These are phyloP conservation scores for Fusarium austroafricanum DNA, from an alignment of 2,329 filamentous ascomycete species.

Conservation along the genomic window DNA sequence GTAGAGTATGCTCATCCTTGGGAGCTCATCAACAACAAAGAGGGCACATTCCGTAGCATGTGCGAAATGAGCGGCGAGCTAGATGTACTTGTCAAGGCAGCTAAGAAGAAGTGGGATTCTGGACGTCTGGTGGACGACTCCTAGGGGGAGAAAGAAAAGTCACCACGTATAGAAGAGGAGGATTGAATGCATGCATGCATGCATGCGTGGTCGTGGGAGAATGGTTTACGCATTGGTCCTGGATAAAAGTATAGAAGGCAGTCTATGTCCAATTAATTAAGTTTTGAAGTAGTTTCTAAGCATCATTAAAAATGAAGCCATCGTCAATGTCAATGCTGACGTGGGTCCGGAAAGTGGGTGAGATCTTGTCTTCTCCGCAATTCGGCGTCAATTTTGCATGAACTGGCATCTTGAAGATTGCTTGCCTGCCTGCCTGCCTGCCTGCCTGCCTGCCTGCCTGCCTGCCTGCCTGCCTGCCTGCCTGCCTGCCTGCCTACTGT, in stretches of 20 bases:
- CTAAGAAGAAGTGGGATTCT: constrained; percentile 65
- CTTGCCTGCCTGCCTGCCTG: too few relatives aligned
- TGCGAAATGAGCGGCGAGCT: constrained; percentile 73
- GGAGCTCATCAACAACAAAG: constrained; percentile 78
- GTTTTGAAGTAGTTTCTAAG: not conserved
- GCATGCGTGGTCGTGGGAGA: not conserved
- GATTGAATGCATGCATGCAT: constrained; percentile 7
- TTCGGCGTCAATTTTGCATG: constrained; percentile 29
- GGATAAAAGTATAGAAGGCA: constrained; percentile 33
- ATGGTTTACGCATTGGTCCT: not conserved
- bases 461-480: too few relatives aligned
- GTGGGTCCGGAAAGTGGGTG: constrained; percentile 18
- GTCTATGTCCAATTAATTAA: constrained; percentile 10
- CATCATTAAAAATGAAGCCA: constrained; percentile 12
- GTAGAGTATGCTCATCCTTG: constrained; percentile 93
- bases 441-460: too few relatives aligned
- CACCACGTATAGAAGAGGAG: constrained; percentile 21
- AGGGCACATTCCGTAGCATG: constrained; percentile 72
- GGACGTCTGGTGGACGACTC: constrained; percentile 52
- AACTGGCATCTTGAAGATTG: constrained; percentile 7
- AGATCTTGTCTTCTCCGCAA: constrained; percentile 31
- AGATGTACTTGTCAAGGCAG: constrained; percentile 62
- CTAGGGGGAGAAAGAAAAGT: constrained; percentile 26
- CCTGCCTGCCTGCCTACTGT: too few relatives aligned
- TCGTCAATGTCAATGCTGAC: not conserved